Percentiles rank a stretch among this genome's conserved stretches.
Evolutionary conservation across 495 filamentous ascomycete genomes (phyloP).

Genomic region (Talaromyces stipitatus): DNA sequence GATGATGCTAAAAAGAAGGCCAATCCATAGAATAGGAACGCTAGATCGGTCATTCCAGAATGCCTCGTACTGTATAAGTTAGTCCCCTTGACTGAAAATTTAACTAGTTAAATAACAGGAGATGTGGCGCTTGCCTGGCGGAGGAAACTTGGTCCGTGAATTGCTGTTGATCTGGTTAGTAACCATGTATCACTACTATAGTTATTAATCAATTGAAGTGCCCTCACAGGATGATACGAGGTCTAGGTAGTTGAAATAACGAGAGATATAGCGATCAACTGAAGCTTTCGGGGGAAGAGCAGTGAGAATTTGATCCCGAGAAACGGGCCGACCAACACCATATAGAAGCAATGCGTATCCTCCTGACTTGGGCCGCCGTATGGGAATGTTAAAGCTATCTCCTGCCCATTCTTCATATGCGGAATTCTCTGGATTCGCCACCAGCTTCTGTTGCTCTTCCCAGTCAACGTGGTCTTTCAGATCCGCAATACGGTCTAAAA

Average conservation of each 20-base stretch:
- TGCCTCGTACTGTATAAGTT: constrained; percentile 17
- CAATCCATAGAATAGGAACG: constrained; percentile 18
- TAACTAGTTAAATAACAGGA: background rate
- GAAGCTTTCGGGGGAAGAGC: constrained; percentile 22
- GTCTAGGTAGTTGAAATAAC: constrained; percentile 18
- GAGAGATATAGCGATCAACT: constrained; percentile 24
- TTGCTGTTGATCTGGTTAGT: constrained; percentile 6
- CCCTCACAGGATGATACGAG: constrained; percentile 17
- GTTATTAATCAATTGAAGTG: no score
- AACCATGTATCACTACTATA: background rate
- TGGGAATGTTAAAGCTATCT: background rate
- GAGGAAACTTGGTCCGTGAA: constrained; percentile 15
- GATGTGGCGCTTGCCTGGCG: constrained; percentile 8
- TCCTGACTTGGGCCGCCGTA: background rate
- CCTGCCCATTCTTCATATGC: constrained; percentile 4
- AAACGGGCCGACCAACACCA: constrained; percentile 20
- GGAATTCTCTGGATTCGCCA: constrained; percentile 5
- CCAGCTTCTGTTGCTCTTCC: constrained; percentile 18
- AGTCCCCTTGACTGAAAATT: background rate
- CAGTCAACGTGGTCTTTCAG: constrained; percentile 22
- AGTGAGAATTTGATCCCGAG: constrained; percentile 26
- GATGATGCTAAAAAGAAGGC: constrained; percentile 24
- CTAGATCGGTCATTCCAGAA: constrained; percentile 22
- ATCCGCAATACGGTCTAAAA: constrained; percentile 23
- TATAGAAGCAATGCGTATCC: constrained; percentile 25